Evolutionary conservation across 1,284 basidiomycete genomes (phyloP).

Genomic region (Xerocomus nothofagi): DNA sequence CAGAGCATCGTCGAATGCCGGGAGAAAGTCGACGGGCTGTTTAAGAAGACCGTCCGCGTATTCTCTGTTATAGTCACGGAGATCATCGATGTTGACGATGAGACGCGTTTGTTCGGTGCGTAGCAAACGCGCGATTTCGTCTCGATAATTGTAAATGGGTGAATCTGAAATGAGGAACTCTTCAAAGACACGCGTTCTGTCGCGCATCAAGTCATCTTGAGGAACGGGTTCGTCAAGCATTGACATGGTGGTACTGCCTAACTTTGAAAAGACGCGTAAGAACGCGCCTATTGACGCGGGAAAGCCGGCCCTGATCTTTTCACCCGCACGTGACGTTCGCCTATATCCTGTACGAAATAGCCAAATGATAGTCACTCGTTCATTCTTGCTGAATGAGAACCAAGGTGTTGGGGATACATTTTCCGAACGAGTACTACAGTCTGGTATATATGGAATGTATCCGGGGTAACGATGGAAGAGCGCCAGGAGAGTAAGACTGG

Average conservation of each 20-base stretch:
- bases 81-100: slow-evolving; percentile 94
- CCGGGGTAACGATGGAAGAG: background rate
- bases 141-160: slow-evolving; percentile 79
- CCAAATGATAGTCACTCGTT: too few relatives aligned
- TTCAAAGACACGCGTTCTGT: slow-evolving; percentile 78
- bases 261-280: slow-evolving; percentile 18
- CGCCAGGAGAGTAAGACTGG: slow-evolving; percentile 3
- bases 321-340: slow-evolving; percentile 6
- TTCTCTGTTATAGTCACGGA: slow-evolving; percentile 90
- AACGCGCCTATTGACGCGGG: slow-evolving; percentile 27
- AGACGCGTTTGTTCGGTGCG: slow-evolving; percentile 84
- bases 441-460: slow-evolving; percentile 9
- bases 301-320: slow-evolving; percentile 27
- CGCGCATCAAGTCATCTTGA: slow-evolving; percentile 72
- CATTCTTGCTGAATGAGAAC: background rate
- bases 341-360: too few relatives aligned
- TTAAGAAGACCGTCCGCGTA: slow-evolving; percentile 83
- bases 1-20: slow-evolving; percentile 90
- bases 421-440: slow-evolving; percentile 13
- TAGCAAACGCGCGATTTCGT: slow-evolving; percentile 85
- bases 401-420: background rate
- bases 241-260: slow-evolving; percentile 46
- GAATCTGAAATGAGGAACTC: slow-evolving; percentile 87
- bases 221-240: slow-evolving; percentile 58
- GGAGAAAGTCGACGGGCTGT: slow-evolving; percentile 87